Conservation (phyloP, 306 rosid genomes). For the Malus fusca region DNA sequence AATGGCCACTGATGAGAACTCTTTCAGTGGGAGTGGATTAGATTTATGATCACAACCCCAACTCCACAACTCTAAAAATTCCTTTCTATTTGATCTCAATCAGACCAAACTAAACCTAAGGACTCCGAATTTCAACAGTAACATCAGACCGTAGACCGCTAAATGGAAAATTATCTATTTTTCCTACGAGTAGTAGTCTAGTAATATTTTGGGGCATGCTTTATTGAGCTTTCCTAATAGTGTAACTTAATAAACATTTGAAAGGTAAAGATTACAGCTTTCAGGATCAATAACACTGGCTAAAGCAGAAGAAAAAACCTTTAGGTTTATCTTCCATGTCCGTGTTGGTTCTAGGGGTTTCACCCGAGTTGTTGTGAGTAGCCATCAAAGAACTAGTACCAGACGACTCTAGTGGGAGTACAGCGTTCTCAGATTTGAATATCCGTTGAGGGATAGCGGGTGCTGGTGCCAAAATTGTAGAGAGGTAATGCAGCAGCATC, state of each 20-base stretch:
- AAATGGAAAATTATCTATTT: neutral
- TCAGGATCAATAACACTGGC: constrained; percentile 51
- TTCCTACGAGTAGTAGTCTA: neutral
- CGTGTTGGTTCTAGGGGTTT: constrained; percentile 20
- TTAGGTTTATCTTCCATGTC: constrained; percentile 43
- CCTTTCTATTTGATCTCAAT: constrained; percentile 7
- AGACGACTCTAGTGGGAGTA: constrained; percentile 82
- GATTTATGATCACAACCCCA: constrained; percentile 32
- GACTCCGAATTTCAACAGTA: neutral
- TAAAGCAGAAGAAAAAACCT: constrained; percentile 67
- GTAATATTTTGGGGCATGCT: constrained; percentile 1
- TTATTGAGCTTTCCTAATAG: constrained; percentile 32
- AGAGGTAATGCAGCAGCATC: constrained; percentile 72
- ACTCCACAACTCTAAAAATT: constrained; percentile 39
- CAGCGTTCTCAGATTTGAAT: constrained; percentile 51
- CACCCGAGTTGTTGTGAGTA: constrained; percentile 40
- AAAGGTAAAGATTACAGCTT: neutral
- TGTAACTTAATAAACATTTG: neutral
- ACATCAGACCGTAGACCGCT: neutral
- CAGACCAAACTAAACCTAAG: constrained; percentile 17
- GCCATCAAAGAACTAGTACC: constrained; percentile 85
- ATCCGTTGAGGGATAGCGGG: constrained; percentile 43
- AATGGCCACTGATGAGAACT: no score
- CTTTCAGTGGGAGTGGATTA: no score
- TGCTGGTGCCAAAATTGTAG: constrained; percentile 39